phyloP scores from a whole-genome alignment of 495 filamentous ascomycete species.

The Poronia punctata region DNA sequence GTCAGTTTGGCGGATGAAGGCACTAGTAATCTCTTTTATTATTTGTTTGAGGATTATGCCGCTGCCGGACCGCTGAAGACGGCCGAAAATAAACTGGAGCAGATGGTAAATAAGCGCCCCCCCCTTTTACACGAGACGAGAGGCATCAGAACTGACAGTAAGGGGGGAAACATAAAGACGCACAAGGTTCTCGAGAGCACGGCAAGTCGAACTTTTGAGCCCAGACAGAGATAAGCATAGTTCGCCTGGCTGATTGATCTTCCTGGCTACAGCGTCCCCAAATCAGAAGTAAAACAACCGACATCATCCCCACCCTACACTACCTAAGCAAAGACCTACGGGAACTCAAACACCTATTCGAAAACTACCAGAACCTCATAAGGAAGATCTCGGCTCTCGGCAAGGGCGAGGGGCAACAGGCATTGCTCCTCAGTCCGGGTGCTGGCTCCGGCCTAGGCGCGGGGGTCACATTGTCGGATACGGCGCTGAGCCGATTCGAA shows the following conservation, averaged over 20 bases:
- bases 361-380: constrained; percentile 74
- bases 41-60: constrained; percentile 74
- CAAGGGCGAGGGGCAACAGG: constrained; percentile 27
- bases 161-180: no score
- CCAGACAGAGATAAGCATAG: no score
- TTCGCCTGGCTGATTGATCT: constrained; percentile 11
- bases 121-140: neutral
- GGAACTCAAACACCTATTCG: constrained; percentile 69
- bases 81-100: constrained; percentile 68
- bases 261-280: constrained; percentile 17
- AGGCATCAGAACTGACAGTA: constrained; percentile 2
- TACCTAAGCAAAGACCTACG: constrained; percentile 65
- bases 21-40: constrained; percentile 74
- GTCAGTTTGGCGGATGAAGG: constrained; percentile 45
- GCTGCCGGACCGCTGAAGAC: constrained; percentile 44
- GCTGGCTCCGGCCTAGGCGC: no score
- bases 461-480: constrained; percentile 57
- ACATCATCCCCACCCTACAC: constrained; percentile 36
- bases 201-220: constrained; percentile 17
- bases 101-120: constrained; percentile 53
- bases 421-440: no score
- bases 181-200: constrained; percentile 21
- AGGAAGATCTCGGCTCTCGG: constrained; percentile 43
- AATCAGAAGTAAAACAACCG: constrained; percentile 23
- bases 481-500: constrained; percentile 67